Conservation (phyloP, 2,329 filamentous ascomycete genomes). For the Nemania diffusa region DNA sequence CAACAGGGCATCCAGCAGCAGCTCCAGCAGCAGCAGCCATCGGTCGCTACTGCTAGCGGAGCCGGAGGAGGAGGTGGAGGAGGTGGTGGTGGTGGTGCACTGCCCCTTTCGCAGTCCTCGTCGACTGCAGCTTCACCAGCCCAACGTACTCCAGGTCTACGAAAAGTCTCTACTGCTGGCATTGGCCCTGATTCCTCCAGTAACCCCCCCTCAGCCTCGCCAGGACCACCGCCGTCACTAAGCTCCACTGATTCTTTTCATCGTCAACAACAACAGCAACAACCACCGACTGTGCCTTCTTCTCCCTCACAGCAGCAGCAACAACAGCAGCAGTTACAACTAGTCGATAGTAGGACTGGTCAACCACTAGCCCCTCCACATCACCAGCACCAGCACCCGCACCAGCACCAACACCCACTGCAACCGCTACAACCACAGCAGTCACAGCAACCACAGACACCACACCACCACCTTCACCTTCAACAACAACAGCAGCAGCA, state of each 20-base stretch:
- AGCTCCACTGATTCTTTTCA: slow-evolving; percentile 62
- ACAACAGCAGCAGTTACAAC: slow-evolving; percentile 41
- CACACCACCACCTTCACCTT: slow-evolving; percentile 34
- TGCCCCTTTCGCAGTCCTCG: slow-evolving; percentile 43
- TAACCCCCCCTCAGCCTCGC: slow-evolving; percentile 59
- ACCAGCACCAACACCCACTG: slow-evolving; percentile 37
- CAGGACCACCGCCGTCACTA: slow-evolving; percentile 51
- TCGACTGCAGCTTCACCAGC: slow-evolving; percentile 39
- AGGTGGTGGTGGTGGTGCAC: slow-evolving; percentile 45
- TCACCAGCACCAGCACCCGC: slow-evolving; percentile 33
- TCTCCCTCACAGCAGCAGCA: slow-evolving; percentile 37
- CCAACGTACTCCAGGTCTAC: slow-evolving; percentile 38
- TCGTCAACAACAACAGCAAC: slow-evolving; percentile 47
- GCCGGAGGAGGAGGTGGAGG: slow-evolving; percentile 39
- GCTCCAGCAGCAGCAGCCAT: slow-evolving; percentile 38
- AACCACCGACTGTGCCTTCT: neutral
- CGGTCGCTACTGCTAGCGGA: slow-evolving; percentile 43
- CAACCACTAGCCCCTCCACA: slow-evolving; percentile 42
- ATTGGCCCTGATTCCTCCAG: slow-evolving; percentile 39
- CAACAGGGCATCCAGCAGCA: slow-evolving; percentile 40
- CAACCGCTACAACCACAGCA: slow-evolving; percentile 46
- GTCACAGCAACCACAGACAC: slow-evolving; percentile 31
- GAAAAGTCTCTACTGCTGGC: slow-evolving; percentile 43
- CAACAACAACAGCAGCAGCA: slow-evolving; percentile 41
- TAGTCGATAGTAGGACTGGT: slow-evolving; percentile 12